A percentile compares a stretch with the other conserved stretches of the same genome.
These are phyloP conservation scores for Coemansia linderi DNA, from an alignment of 371 early-diverging fungal species.

Conservation along the genomic window DNA sequence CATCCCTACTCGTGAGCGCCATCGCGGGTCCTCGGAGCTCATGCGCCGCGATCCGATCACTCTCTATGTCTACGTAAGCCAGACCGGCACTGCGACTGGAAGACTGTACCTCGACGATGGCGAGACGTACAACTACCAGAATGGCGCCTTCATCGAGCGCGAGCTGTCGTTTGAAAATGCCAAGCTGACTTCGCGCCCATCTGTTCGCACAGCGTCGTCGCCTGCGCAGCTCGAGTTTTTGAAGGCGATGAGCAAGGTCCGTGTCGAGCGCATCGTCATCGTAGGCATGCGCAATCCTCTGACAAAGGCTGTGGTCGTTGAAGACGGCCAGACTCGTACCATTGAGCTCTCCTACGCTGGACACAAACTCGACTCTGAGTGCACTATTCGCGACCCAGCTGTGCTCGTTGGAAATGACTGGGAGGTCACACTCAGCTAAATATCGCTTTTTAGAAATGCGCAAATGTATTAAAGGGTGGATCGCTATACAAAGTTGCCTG, in stretches of 20 bases:
- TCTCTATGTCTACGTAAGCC: constrained; percentile 76
- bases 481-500: constrained; percentile 39
- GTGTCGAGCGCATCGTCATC: constrained; percentile 68
- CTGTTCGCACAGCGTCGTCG: constrained; percentile 23
- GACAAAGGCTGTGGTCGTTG: constrained; percentile 32
- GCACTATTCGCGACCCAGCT: constrained; percentile 70
- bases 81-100: constrained; percentile 72
- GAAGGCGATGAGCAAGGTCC: constrained; percentile 43
- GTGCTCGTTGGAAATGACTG: constrained; percentile 66
- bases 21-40: constrained; percentile 78
- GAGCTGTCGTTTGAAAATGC: constrained; percentile 51
- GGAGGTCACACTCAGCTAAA: constrained; percentile 57
- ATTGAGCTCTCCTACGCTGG: constrained; percentile 32
- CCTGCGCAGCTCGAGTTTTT: constrained; percentile 25
- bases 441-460: neutral
- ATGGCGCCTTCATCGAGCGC: constrained; percentile 48
- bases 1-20: constrained; percentile 81
- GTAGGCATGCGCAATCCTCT: constrained; percentile 55
- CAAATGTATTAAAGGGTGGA: neutral
- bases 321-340: constrained; percentile 28
- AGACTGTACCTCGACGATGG: constrained; percentile 89
- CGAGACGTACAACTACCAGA: constrained; percentile 69
- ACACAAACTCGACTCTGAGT: constrained; percentile 32
- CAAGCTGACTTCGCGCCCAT: constrained; percentile 50
- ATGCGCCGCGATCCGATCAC: constrained; percentile 91